phyloP scores from a whole-genome alignment of 768 basidiomycete species.

The Stropharia rugosoannulata region DNA sequence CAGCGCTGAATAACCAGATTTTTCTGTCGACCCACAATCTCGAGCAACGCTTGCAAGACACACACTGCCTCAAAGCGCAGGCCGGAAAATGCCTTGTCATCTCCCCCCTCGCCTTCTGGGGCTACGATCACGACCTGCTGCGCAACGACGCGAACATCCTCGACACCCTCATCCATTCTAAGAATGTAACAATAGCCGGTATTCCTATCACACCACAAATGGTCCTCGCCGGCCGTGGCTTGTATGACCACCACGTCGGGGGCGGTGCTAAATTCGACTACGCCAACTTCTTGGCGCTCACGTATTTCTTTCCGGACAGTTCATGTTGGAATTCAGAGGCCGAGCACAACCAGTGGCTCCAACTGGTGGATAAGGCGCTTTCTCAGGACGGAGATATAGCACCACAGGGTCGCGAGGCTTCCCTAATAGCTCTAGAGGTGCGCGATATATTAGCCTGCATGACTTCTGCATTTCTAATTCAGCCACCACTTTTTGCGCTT shows the following conservation, averaged over 20 bases:
- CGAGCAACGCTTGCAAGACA: slow-evolving; percentile 52
- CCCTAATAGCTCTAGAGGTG: slow-evolving; percentile 48
- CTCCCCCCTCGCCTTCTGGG: slow-evolving; percentile 78
- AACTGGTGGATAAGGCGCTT: slow-evolving; percentile 44
- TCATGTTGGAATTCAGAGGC: slow-evolving; percentile 58
- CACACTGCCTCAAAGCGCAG: slow-evolving; percentile 53
- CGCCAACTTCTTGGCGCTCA: slow-evolving; percentile 73
- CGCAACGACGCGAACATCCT: slow-evolving; percentile 54
- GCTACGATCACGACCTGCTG: slow-evolving; percentile 55
- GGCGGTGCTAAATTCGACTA: slow-evolving; percentile 50
- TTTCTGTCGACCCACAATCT: slow-evolving; percentile 64
- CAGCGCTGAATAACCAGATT: slow-evolving; percentile 54
- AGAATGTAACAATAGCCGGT: slow-evolving; percentile 59
- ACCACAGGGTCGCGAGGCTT: slow-evolving; percentile 33
- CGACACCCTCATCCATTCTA: slow-evolving; percentile 51
- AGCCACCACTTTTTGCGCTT: slow-evolving; percentile 2
- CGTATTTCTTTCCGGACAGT: slow-evolving; percentile 78
- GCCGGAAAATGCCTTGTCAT: slow-evolving; percentile 65
- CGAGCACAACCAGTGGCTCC: slow-evolving; percentile 65
- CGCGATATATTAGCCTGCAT: not conserved
- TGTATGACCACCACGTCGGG: slow-evolving; percentile 47
- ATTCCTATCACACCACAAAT: slow-evolving; percentile 69
- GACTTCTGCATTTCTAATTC: not conserved
- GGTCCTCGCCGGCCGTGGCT: slow-evolving; percentile 73
- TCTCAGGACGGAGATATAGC: slow-evolving; percentile 30